Evolutionary conservation across 306 rosid species (phyloP).

Genomic region (Cucurbita maxima): DNA sequence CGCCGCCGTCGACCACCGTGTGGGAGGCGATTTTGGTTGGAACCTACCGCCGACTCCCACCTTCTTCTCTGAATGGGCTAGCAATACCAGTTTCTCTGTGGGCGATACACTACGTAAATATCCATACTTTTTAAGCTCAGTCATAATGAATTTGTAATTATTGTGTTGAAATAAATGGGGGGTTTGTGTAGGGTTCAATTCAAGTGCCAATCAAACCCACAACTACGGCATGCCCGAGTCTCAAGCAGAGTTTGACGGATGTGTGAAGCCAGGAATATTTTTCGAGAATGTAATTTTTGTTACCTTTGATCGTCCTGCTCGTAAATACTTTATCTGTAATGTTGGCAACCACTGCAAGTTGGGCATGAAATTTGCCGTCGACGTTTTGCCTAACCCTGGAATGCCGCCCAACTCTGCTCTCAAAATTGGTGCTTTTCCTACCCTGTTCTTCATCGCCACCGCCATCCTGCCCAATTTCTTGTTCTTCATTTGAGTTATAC

Average conservation of each 20-base stretch:
- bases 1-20: not conserved
- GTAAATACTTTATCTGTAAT: not conserved
- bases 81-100: not conserved
- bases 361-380: not conserved
- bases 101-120: not conserved
- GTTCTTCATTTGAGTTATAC: not conserved
- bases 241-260: not conserved
- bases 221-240: not conserved
- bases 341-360: not conserved
- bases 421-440: not conserved
- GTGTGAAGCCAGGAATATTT: not conserved
- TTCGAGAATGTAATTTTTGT: not conserved
- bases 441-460: not conserved
- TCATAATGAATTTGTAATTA: too few species aligned
- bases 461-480: not conserved
- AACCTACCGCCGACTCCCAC: not conserved
- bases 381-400: not conserved
- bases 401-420: not conserved
- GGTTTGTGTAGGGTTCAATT: not conserved
- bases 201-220: not conserved
- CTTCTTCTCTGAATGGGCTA: conserved; percentile 2
- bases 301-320: not conserved
- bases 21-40: conserved; percentile 5
- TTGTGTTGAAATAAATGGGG: not conserved
- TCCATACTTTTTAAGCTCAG: too few species aligned